Evolutionary conservation across 1,284 basidiomycete genomes (phyloP).

Genomic region (Ganoderma multipileum): DNA sequence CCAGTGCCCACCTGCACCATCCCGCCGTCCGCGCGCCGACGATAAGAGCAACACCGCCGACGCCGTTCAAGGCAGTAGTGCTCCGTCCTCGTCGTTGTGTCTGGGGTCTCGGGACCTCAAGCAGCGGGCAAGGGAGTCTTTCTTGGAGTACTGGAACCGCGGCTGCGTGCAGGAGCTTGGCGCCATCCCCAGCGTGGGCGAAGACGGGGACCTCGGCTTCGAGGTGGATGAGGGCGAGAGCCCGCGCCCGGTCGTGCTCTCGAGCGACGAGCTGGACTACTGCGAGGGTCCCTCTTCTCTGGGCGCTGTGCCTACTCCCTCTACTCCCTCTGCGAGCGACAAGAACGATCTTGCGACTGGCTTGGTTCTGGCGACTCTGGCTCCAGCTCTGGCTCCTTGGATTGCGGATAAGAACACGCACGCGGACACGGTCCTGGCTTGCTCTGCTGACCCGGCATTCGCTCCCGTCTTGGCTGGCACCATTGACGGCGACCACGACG

Average conservation of each 20-base stretch:
- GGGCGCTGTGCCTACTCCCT: background rate
- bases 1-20: background rate
- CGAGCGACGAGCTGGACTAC: background rate
- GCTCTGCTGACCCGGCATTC: background rate
- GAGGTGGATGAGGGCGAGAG: background rate
- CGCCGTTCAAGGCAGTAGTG: background rate
- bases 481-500: background rate
- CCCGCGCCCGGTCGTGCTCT: background rate
- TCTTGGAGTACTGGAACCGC: too few relatives aligned
- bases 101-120: background rate
- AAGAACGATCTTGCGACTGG: background rate
- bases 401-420: background rate
- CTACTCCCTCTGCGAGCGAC: background rate
- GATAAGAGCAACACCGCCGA: background rate
- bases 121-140: too few relatives aligned
- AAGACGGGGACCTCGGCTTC: background rate
- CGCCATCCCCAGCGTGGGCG: background rate
- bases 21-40: background rate
- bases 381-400: background rate
- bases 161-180: background rate
- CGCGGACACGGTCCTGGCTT: background rate
- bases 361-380: background rate
- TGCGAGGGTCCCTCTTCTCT: background rate
- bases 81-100: background rate
- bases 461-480: background rate